phyloP scores from a whole-genome alignment of 2,329 filamentous ascomycete genomes.

The Trichoderma sp. region DNA sequence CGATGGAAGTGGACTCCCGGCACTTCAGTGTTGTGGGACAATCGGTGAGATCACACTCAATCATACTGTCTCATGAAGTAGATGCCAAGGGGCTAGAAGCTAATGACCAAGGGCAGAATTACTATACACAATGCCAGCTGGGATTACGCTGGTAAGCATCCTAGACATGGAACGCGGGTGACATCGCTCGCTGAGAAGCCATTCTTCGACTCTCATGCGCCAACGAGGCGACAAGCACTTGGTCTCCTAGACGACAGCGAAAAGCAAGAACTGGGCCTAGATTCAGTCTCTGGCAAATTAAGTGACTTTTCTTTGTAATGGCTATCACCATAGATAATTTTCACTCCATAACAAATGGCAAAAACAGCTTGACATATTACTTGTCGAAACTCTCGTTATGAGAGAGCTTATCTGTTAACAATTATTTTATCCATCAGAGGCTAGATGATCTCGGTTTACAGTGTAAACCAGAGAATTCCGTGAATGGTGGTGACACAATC shows the following conservation, averaged over 20 bases:
- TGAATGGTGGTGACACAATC: no score
- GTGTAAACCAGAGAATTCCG: no score
- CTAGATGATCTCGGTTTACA: neutral
- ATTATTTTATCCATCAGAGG: neutral
- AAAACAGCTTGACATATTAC: neutral
- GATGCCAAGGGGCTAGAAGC: neutral
- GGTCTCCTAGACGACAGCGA: slow-evolving; percentile 60
- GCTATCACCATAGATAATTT: neutral
- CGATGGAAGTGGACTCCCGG: slow-evolving; percentile 67
- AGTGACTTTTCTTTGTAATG: neutral
- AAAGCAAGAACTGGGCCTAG: slow-evolving; percentile 30
- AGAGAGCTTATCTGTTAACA: neutral
- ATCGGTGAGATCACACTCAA: slow-evolving; percentile 43
- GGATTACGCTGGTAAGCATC: slow-evolving; percentile 66
- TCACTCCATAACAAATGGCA: neutral
- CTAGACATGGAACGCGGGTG: slow-evolving; percentile 68
- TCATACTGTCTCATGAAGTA: neutral
- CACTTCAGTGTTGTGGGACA: slow-evolving; percentile 69
- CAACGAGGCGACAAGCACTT: slow-evolving; percentile 63
- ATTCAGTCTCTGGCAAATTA: neutral
- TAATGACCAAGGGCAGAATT: slow-evolving; percentile 43
- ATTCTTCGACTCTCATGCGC: slow-evolving; percentile 61
- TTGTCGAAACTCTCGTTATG: neutral
- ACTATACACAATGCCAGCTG: slow-evolving; percentile 73
- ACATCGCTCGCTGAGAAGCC: slow-evolving; percentile 70